Evolutionary conservation across 495 filamentous ascomycete species (phyloP), one percentile per base, ranked within the genome.

Genomic region (Daldinia childiae): DNA sequence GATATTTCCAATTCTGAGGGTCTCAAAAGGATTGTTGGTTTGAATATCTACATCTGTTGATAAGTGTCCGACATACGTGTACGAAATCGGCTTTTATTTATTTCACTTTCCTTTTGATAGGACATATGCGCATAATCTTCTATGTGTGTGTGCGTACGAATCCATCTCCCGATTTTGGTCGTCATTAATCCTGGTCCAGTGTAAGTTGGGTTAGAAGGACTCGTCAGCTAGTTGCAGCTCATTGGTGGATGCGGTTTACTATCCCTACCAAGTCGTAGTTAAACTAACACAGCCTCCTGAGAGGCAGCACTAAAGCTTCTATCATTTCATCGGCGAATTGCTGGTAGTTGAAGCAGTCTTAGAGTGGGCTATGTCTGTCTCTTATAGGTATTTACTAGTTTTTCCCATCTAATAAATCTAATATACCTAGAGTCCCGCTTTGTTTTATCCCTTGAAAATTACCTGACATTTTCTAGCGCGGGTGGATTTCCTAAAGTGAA

Each of bases 171-270:
- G 52, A 48, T 64, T 29, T 66, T 62, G 17, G 58, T 57, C 56
- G 64, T 38, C 58, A 52, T 62, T 41, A 11, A 59, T 60, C 50
- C 21, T 39, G 70, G 58, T n/a, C 32, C 17, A 66, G 54, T 54
- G 48, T 63, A 56, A 67, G 67, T 67, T 57, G 56, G 71, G 65
- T 72, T 72, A 71, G 72, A 57, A 62, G 71, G 78, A 77, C 76
- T 79, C 78, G 78, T 79, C 78, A 79, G 78, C 78, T 77, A 69
- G 51, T 72, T 57, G 62, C 43, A 59, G 58, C 64, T 75, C 50
- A 79, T 79, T 79, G 77, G 77, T 56, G 15, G 30, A 56, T 17
- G 27, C 15, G 1, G 11, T 48, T 29, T 36, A 48, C n/a, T 15
- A 69, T 56, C 72, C 68, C 61, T 65, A 60, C 64, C 57, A 14